These are phyloP conservation scores for Hamigera avellanea DNA, from an alignment of 495 filamentous ascomycete species.

Conservation along the genomic window DNA sequence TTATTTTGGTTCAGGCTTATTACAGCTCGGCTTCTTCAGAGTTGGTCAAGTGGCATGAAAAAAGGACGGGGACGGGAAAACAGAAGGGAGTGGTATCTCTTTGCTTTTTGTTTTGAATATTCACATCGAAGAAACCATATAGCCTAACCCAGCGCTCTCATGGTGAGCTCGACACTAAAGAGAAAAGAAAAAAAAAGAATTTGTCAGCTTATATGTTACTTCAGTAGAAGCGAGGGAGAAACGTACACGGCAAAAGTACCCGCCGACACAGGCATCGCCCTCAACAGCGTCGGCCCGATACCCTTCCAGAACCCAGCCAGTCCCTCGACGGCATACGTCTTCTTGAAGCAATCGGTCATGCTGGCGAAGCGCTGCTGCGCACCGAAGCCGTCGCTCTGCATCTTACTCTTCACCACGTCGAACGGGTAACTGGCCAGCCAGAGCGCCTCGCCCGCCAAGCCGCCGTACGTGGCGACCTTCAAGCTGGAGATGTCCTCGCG, in stretches of 20 bases:
- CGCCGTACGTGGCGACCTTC: slow-evolving; percentile 88
- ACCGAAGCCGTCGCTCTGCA: slow-evolving; percentile 92
- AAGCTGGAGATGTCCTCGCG: slow-evolving; percentile 67
- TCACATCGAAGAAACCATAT: too few species aligned
- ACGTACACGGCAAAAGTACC: slow-evolving; percentile 81
- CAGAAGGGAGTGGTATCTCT: too few species aligned
- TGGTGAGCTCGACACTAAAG: slow-evolving; percentile 32
- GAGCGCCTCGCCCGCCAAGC: slow-evolving; percentile 83
- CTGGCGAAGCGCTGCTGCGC: slow-evolving; percentile 55
- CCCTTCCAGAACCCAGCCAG: slow-evolving; percentile 90
- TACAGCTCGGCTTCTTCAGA: too few species aligned
- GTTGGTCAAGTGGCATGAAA: too few species aligned
- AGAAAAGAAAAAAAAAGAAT: slow-evolving; percentile 5
- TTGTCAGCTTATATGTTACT: not conserved
- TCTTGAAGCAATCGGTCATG: slow-evolving; percentile 83
- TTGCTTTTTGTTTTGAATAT: too few species aligned
- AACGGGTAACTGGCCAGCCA: slow-evolving; percentile 92
- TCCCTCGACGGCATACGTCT: slow-evolving; percentile 72
- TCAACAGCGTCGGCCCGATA: slow-evolving; percentile 81
- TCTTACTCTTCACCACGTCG: slow-evolving; percentile 97
- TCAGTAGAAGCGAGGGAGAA: slow-evolving; percentile 2
- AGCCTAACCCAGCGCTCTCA: slow-evolving; percentile 33
- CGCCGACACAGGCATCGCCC: slow-evolving; percentile 95
- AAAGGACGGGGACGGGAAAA: too few species aligned
- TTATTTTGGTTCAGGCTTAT: too few species aligned